Conservation (phyloP, 2,329 filamentous ascomycete genomes). For the Hirsutella thompsonii region DNA sequence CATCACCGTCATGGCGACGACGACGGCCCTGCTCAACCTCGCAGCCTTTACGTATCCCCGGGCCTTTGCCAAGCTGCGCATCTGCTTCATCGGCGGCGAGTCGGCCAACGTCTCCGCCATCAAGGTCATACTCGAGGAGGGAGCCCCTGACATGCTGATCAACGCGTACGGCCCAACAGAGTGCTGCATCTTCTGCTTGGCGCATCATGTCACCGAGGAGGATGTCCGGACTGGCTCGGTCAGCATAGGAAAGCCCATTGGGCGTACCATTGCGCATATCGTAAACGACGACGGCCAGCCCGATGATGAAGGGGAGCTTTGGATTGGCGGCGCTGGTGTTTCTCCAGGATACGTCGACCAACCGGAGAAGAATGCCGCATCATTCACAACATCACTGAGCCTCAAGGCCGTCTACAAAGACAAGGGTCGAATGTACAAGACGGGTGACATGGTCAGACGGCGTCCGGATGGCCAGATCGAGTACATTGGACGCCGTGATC, state of each 20-base stretch:
- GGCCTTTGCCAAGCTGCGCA: not conserved
- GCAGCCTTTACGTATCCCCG: not conserved
- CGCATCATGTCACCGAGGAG: not conserved
- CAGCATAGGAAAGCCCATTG: not conserved
- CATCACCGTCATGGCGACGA: not conserved
- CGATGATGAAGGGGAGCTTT: slow-evolving; percentile 2
- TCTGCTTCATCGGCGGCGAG: slow-evolving; percentile 1
- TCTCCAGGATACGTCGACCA: not conserved
- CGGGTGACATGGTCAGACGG: slow-evolving; percentile 10
- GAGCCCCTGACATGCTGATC: not conserved
- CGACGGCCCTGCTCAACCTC: not conserved
- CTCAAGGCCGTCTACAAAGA: not conserved
- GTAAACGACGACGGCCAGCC: not conserved
- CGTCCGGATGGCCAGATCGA: slow-evolving; percentile 9
- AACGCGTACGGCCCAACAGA: not conserved
- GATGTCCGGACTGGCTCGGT: not conserved
- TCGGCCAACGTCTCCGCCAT: not conserved
- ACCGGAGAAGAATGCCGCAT: not conserved
- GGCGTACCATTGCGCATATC: not conserved
- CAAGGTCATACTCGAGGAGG: not conserved
- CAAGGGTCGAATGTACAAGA: slow-evolving; percentile 8
- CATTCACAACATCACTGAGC: not conserved
- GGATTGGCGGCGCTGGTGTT: slow-evolving; percentile 1
- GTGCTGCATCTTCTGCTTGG: slow-evolving; percentile 1
- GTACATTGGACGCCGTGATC: slow-evolving; percentile 12